Evolutionary conservation across 108 stramenopile species (phyloP).

Genomic region (Seminavis robusta): DNA sequence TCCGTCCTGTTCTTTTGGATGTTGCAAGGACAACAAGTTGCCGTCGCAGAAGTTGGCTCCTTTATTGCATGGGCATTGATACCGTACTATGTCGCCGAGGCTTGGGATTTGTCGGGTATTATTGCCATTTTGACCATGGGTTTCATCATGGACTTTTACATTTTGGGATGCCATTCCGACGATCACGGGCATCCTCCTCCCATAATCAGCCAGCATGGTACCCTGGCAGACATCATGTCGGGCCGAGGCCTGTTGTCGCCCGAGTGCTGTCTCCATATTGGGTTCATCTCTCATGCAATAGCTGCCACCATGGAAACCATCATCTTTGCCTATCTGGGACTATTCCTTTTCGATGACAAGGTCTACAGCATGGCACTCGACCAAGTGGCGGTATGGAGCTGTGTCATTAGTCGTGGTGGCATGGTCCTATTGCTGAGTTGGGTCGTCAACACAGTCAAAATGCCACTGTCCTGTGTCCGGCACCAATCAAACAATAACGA

Average conservation of each 20-base stretch:
- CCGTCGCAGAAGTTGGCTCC: constrained; percentile 57
- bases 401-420: constrained; percentile 59
- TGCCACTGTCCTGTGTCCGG: constrained; percentile 1
- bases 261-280: constrained; percentile 61
- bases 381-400: constrained; percentile 54
- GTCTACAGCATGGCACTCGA: constrained; percentile 54
- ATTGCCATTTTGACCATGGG: constrained; percentile 68
- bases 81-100: constrained; percentile 77
- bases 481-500: too few species aligned
- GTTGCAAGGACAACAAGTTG: constrained; percentile 39
- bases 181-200: constrained; percentile 6
- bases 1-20: constrained; percentile 67
- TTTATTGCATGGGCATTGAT: constrained; percentile 70
- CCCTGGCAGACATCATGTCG: constrained; percentile 14
- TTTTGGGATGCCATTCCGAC: constrained; percentile 39
- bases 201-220: too few species aligned
- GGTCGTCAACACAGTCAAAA: constrained; percentile 42
- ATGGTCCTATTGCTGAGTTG: constrained; percentile 68
- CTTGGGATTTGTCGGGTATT: constrained; percentile 50
- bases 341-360: constrained; percentile 76
- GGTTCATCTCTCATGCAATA: constrained; percentile 77
- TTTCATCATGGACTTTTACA: constrained; percentile 65
- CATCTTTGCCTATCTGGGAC: constrained; percentile 86
- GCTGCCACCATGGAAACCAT: constrained; percentile 73
- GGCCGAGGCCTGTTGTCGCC: constrained; percentile 53